Base-by-base conservation (phyloP, 2,329 filamentous ascomycete genomes). In the Chalara sp. region DNA sequence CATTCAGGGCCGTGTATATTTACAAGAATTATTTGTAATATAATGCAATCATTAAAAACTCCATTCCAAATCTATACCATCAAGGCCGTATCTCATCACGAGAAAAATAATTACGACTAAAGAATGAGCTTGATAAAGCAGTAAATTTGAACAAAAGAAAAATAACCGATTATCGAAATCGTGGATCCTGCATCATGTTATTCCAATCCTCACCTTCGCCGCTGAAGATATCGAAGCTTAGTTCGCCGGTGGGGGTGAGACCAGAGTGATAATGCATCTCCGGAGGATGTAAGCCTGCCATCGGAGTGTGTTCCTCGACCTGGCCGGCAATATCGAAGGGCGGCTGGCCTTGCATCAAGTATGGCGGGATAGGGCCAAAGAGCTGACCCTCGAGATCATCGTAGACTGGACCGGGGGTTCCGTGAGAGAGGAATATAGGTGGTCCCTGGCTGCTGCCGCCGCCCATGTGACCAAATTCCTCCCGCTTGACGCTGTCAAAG, bases 321-420 rank as follows among this genome's bases (percentile, higher is more conserved):
- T 56, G 52, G 13, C 41, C 47, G 37, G 55, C 53, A n/a, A 58
- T 37, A 43, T 61, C 53, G 37, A 56, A 63, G 8, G 46, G 51
- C n/a, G 51, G 55, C 48, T 61, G 61, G 10, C 55, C 57, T 46
- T 65, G 61, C 31, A 57, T 58, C 58, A 89, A 72, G 61, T 88
- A 91, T 37, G 84, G 80, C 12, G 86, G 84, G 37, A 89, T 74
- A 1, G 85, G 80, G 0, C 81, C 83, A 52, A 88, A 80, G 10
- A 90, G 73, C 56, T 89, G 85, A 13, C 84, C 86, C 61, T 90
- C 86, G 47, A 87, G 79, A 49, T 86, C 83, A 56, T 84, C 82
- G 44, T 61, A 66, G 5, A 56, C 35, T 30, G 55, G 43, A 30
- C 53, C 55, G 29, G 46, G 43, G 13, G 48, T 54, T 12, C 59